Evolutionary conservation across 2,329 filamentous ascomycete species (phyloP), one percentile per base, ranked within the genome.

Genomic region (Penicillium sp.): DNA sequence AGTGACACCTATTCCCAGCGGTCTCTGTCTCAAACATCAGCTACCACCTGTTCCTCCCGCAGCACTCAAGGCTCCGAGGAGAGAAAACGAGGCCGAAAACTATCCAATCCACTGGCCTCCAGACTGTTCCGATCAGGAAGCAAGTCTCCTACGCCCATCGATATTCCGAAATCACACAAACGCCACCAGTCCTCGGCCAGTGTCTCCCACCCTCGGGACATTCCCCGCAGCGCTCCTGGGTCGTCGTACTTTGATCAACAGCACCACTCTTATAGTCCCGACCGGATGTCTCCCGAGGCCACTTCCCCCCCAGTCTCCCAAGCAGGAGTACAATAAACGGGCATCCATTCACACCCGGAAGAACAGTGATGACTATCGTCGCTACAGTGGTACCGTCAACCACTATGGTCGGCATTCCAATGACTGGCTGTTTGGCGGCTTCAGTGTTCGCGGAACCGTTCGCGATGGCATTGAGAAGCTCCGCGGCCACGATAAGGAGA

Each of bases 381-480:
- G 77, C 61, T 75, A 76, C 55, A 77, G 69, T 52, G 74, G 75
- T 19, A 80, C 78, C 0, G 68, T 80, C 45, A 78, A 76, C 53
- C 76, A 83, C 59, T 81, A 74, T 57, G 81, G 81, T 14, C 77
- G 81, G 8, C 81, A 83, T 68, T 78, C 76, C 19, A 83, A 83
- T 57, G 79, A 83, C 57, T 84, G 82, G 82, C 73, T 84, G 5
- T 83, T 83, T 60, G 76, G 77, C 22, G 79, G 80, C 1, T 80
- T 82, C 67, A 81, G 79, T 65, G 69, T 83, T 4, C 75, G 76
- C 4, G 78, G 81, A 37, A 79, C 80, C 6, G 77, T 81, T 26
- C 76, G 75, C 4, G 79, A 79, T 42, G 75, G 76, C 42, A 71
- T 79, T 22, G 74, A 76, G 37, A 75, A 73, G 60, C 43, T 79